These are phyloP conservation scores for Cryphonectria radicalis DNA, from an alignment of 2,329 filamentous ascomycete genomes.

Conservation along the genomic window DNA sequence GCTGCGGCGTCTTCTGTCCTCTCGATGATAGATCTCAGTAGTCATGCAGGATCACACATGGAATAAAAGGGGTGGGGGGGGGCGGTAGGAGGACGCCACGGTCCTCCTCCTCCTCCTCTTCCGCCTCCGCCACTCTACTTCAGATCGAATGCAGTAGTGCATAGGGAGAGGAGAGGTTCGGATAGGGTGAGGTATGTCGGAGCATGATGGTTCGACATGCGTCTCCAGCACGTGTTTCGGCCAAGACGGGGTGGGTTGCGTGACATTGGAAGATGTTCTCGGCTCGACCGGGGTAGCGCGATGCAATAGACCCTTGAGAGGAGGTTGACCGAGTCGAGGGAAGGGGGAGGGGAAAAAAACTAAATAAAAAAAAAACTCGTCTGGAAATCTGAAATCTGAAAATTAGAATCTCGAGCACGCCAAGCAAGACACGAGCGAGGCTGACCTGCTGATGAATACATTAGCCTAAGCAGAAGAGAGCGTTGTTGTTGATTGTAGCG, in stretches of 20 bases:
- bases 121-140: neutral
- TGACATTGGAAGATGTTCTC: constrained; percentile 21
- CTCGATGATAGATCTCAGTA: constrained; percentile 3
- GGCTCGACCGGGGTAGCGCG: constrained; percentile 15
- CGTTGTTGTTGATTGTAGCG: constrained; percentile 19
- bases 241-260: constrained; percentile 24
- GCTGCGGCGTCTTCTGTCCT: constrained; percentile 9
- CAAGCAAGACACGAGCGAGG: constrained; percentile 24
- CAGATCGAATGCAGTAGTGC: neutral
- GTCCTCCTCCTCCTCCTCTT: neutral
- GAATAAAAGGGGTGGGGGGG: neutral
- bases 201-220: constrained; percentile 23
- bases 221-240: constrained; percentile 24
- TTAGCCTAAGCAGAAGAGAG: neutral
- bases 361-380: too few relatives aligned
- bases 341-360: too few relatives aligned
- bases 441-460: constrained; percentile 8
- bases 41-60: neutral
- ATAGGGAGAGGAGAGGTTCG: constrained; percentile 9
- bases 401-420: constrained; percentile 19
- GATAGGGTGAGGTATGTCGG: constrained; percentile 19
- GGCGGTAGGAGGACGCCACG: neutral
- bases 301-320: constrained; percentile 7
- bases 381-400: constrained; percentile 6
- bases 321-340: neutral